Conservation (phyloP, 164 flowering plant genomes). For the Malania oleifera region DNA sequence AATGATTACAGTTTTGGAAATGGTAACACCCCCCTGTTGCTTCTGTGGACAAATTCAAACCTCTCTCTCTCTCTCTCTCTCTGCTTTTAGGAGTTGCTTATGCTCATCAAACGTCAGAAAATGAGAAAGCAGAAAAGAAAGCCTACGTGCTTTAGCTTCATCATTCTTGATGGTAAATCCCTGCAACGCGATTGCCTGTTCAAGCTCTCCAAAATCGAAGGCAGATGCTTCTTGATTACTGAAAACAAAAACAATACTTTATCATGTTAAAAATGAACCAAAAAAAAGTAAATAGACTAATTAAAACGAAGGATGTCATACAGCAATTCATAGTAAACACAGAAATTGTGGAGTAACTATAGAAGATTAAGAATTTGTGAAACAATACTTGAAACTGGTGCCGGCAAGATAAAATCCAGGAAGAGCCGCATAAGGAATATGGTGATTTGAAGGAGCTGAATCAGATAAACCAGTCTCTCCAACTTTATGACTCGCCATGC, state of each 20-base stretch:
- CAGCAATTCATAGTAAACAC: too few relatives aligned
- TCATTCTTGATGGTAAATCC: slow-evolving; percentile 62
- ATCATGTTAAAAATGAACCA: slow-evolving; percentile 8
- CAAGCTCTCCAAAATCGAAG: slow-evolving; percentile 92
- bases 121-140: slow-evolving; percentile 9
- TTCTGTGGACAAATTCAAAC: slow-evolving; percentile 41
- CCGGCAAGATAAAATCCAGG: slow-evolving; percentile 46
- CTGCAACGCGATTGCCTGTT: slow-evolving; percentile 82
- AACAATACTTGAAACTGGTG: slow-evolving; percentile 51
- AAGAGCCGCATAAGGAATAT: slow-evolving; percentile 45
- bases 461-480: slow-evolving; percentile 63
- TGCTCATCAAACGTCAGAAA: slow-evolving; percentile 42
- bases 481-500: slow-evolving; percentile 80
- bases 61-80: slow-evolving; percentile 13
- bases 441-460: slow-evolving; percentile 60
- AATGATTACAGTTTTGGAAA: slow-evolving; percentile 64
- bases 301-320: too few relatives aligned
- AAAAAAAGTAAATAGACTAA: neutral
- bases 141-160: slow-evolving; percentile 68
- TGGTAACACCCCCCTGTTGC: slow-evolving; percentile 29
- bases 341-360: neutral
- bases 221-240: slow-evolving; percentile 77
- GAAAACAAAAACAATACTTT: slow-evolving; percentile 2
- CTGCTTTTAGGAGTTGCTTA: slow-evolving; percentile 28
- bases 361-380: neutral